A percentile compares a stretch with the other conserved stretches of the same genome.
Evolutionary conservation across 139 green algal genomes (phyloP).

Genomic region (Chlamydomonas asymmetrica): DNA sequence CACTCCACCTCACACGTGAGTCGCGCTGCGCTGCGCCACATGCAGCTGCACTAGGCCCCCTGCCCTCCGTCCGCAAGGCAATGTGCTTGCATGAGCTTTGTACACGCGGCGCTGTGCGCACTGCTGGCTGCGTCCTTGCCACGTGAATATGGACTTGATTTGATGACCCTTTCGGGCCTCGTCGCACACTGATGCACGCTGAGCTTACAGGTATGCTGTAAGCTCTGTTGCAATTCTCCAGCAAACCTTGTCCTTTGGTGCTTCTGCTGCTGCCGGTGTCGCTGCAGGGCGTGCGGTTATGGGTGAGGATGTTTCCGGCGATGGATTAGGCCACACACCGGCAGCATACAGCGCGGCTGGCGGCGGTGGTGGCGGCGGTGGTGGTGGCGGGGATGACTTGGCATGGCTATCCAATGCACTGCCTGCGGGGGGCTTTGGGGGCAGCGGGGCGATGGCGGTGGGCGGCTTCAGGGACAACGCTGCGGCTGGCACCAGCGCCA

Average conservation of each 20-base stretch:
- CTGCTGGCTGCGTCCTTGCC: background rate
- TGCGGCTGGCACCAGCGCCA: background rate
- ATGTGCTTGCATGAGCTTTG: background rate
- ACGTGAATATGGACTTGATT: background rate
- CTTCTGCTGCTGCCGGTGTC: background rate
- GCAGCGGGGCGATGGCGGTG: background rate
- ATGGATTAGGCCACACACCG: background rate
- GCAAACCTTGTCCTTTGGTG: background rate
- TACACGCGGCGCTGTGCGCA: background rate
- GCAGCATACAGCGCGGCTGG: background rate
- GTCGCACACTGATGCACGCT: background rate
- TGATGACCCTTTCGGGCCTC: background rate
- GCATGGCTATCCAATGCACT: constrained; percentile 6
- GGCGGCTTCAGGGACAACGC: background rate
- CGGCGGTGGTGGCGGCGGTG: background rate
- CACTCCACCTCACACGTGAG: constrained; percentile 21
- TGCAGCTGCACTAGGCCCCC: background rate
- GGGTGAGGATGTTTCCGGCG: too few relatives aligned
- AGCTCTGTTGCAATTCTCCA: background rate
- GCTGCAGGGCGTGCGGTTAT: background rate
- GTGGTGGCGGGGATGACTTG: constrained; percentile 7
- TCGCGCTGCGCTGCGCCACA: background rate
- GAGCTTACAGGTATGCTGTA: background rate
- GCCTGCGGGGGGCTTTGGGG: constrained; percentile 20
- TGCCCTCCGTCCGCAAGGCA: background rate